phyloP scores from a whole-genome alignment of 257 asterid species.

The Plantago ovata region DNA sequence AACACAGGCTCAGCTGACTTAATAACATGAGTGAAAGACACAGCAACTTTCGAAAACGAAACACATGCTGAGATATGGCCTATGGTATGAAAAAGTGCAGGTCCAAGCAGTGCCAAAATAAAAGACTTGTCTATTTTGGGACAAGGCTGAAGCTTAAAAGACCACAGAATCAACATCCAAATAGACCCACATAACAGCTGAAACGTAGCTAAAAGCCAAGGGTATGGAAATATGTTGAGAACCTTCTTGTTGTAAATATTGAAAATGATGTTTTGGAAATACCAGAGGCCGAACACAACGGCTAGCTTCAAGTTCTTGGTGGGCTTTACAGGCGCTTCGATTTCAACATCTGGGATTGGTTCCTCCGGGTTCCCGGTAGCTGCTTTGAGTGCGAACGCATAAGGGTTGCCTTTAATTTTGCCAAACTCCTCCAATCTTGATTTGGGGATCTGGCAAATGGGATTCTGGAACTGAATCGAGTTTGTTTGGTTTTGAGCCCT shows the following conservation, averaged over 20 bases:
- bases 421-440: slow-evolving; percentile 46
- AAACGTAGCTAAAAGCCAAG: slow-evolving; percentile 93
- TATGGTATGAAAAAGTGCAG: slow-evolving; percentile 85
- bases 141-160: slow-evolving; percentile 63
- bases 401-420: slow-evolving; percentile 29
- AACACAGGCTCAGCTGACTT: slow-evolving; percentile 97
- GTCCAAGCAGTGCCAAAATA: slow-evolving; percentile 81
- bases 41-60: slow-evolving; percentile 95
- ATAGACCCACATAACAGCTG: slow-evolving; percentile 80
- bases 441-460: slow-evolving; percentile 39
- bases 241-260: slow-evolving; percentile 82
- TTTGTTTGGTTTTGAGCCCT: slow-evolving; percentile 24
- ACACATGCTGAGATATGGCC: slow-evolving; percentile 99
- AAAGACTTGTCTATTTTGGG: slow-evolving; percentile 78
- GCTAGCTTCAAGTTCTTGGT: slow-evolving; percentile 53
- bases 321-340: slow-evolving; percentile 42
- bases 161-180: slow-evolving; percentile 84
- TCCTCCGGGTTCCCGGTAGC: slow-evolving; percentile 54
- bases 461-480: slow-evolving; percentile 20
- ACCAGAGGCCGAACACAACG: slow-evolving; percentile 86
- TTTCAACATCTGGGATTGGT: slow-evolving; percentile 56
- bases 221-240: slow-evolving; percentile 74
- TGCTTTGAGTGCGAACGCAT: slow-evolving; percentile 34
- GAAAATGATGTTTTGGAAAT: slow-evolving; percentile 82
- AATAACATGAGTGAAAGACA: slow-evolving; percentile 93